A percentile compares a stretch with the other conserved stretches of the same genome.
Evolutionary conservation across 108 stramenopile species (phyloP).

Genomic region (Cyclotella baltica): DNA sequence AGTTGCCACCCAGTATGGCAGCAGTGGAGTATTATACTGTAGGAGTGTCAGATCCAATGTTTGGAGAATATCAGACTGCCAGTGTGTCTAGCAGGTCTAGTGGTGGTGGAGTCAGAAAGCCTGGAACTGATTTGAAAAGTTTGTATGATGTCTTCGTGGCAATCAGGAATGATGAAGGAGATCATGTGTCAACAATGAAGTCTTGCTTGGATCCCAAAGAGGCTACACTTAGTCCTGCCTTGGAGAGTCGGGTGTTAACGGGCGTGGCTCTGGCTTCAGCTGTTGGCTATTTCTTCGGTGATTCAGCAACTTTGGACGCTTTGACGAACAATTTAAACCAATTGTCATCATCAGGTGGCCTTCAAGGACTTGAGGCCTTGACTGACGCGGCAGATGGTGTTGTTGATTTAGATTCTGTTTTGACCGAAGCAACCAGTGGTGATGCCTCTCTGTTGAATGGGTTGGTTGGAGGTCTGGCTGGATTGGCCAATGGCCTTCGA

Average conservation of each 20-base stretch:
- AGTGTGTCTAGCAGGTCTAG: slow-evolving; percentile 20
- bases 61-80: slow-evolving; percentile 69
- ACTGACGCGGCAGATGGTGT: slow-evolving; percentile 29
- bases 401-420: slow-evolving; percentile 39
- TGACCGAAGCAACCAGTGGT: slow-evolving; percentile 23
- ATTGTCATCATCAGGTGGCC: slow-evolving; percentile 5
- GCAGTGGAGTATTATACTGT: slow-evolving; percentile 76
- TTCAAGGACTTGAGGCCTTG: slow-evolving; percentile 30
- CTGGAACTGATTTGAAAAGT: slow-evolving; percentile 46
- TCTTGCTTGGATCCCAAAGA: slow-evolving; percentile 54
- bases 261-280: slow-evolving; percentile 53
- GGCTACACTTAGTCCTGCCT: slow-evolving; percentile 39
- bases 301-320: slow-evolving; percentile 14
- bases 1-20: slow-evolving; percentile 63
- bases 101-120: slow-evolving; percentile 37
- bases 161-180: slow-evolving; percentile 68
- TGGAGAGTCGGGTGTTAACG: slow-evolving; percentile 54
- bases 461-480: slow-evolving; percentile 38
- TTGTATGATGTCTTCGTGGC: slow-evolving; percentile 68
- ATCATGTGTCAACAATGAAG: slow-evolving; percentile 65
- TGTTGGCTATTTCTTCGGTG: slow-evolving; percentile 34
- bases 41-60: slow-evolving; percentile 60
- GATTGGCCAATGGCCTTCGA: slow-evolving; percentile 34
- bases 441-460: slow-evolving; percentile 19
- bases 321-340: slow-evolving; percentile 5